Conservation (phyloP, 305 asterid genomes). For the Fraxinus xanthoxyloides region DNA sequence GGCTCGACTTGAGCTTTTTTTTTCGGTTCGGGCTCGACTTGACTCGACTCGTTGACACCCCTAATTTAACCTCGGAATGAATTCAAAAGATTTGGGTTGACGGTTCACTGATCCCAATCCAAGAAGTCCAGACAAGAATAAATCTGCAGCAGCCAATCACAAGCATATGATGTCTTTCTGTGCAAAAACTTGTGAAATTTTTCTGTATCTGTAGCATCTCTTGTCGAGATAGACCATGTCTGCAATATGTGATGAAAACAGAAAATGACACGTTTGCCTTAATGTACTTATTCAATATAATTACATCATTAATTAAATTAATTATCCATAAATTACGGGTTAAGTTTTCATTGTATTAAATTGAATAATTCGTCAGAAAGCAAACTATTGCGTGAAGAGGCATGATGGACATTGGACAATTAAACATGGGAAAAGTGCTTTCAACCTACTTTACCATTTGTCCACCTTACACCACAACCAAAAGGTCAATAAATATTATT, state of each 20-base stretch:
- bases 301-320: neutral
- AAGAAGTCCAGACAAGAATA: neutral
- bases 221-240: neutral
- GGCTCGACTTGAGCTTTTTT: too few relatives aligned
- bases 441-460: conserved; percentile 28
- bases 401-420: neutral
- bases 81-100: neutral
- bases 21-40: too few relatives aligned
- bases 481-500: neutral
- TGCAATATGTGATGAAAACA: neutral
- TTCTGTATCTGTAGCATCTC: too few relatives aligned
- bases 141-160: too few relatives aligned
- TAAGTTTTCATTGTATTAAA: neutral
- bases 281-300: neutral
- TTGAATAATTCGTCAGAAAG: neutral
- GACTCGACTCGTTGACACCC: too few relatives aligned
- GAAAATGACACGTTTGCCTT: neutral
- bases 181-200: too few relatives aligned
- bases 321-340: neutral
- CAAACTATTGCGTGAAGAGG: neutral
- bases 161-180: too few relatives aligned
- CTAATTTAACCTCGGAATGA: neutral
- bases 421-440: conserved; percentile 25
- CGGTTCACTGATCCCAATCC: neutral
- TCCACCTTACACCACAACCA: neutral